phyloP scores from a whole-genome alignment of 495 filamentous ascomycete genomes.

The Clavariopsis aquatica region DNA sequence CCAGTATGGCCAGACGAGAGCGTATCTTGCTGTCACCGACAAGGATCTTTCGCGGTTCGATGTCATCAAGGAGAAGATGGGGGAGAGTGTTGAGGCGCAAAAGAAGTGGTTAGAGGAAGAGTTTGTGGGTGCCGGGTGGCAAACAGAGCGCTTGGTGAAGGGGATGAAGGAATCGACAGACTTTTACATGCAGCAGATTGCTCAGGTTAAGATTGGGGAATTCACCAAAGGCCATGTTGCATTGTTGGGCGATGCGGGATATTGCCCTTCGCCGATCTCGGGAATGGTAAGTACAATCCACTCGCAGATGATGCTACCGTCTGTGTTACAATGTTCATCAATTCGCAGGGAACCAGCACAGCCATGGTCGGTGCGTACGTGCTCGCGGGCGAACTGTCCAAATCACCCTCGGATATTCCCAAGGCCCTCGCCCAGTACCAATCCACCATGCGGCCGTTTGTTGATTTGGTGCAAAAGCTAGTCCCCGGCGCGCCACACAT shows the following conservation, averaged over 20 bases:
- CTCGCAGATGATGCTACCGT: background rate
- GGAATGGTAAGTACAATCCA: background rate
- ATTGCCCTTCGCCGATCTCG: conserved; percentile 52
- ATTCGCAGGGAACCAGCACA: conserved; percentile 50
- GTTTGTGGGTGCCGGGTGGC: conserved; percentile 52
- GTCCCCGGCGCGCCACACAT: conserved; percentile 9
- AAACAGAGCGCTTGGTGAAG: conserved; percentile 48
- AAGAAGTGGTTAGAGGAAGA: conserved; percentile 40
- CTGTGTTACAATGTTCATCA: too few species aligned
- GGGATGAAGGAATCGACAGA: conserved; percentile 47
- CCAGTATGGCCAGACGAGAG: conserved; percentile 5
- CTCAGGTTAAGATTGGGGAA: conserved; percentile 47
- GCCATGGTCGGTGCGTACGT: conserved; percentile 54
- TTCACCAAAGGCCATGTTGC: conserved; percentile 53
- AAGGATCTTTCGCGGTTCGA: conserved; percentile 1
- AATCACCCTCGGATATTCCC: conserved; percentile 14
- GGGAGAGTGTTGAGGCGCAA: conserved; percentile 5
- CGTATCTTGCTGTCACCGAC: conserved; percentile 10
- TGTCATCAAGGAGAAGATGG: background rate
- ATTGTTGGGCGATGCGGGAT: conserved; percentile 59
- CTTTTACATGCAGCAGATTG: conserved; percentile 51
- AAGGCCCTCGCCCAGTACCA: conserved; percentile 51
- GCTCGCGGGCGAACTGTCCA: conserved; percentile 55
- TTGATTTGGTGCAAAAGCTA: conserved; percentile 46
- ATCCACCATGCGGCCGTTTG: conserved; percentile 47